Conservation (phyloP, 1,139 yeast genomes). For the Magnusiomyces clavatus region DNA sequence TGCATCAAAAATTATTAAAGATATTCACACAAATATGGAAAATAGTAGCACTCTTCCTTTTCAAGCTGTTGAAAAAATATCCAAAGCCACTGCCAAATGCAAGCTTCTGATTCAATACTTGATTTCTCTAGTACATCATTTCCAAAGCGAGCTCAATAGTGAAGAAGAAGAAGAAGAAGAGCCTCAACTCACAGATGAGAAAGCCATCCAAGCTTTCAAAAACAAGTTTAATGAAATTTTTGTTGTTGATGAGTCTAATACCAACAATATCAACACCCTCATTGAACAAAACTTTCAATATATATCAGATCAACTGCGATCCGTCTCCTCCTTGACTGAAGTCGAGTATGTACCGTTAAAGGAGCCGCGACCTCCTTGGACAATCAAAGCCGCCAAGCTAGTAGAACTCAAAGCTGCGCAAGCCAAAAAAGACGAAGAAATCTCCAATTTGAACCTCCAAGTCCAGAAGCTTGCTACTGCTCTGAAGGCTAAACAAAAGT, state of each 20-base stretch:
- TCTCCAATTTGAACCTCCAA: slow-evolving; percentile 21
- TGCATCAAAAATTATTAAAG: slow-evolving; percentile 10
- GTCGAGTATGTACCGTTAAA: not conserved
- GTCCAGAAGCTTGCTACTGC: slow-evolving; percentile 21
- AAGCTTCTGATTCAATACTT: slow-evolving; percentile 8
- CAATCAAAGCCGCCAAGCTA: slow-evolving; percentile 15
- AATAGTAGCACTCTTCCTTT: slow-evolving; percentile 2
- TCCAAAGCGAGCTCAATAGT: not conserved
- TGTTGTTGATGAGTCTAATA: not conserved
- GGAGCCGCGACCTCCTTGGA: slow-evolving; percentile 21
- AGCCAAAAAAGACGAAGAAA: slow-evolving; percentile 18
- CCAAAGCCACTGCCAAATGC: slow-evolving; percentile 5
- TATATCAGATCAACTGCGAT: not conserved
- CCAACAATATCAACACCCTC: slow-evolving; percentile 3
- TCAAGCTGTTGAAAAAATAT: slow-evolving; percentile 5
- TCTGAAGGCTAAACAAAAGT: slow-evolving; percentile 31
- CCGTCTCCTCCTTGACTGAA: not conserved
- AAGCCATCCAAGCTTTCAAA: slow-evolving; percentile 6
- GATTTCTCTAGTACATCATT: not conserved
- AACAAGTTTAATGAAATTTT: slow-evolving; percentile 3
- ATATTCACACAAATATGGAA: slow-evolving; percentile 7
- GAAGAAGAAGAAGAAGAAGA: not conserved
- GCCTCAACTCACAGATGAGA: slow-evolving; percentile 1
- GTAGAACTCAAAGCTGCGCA: slow-evolving; percentile 17
- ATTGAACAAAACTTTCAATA: slow-evolving; percentile 6